Conservation (phyloP, 164 flowering plant species). For the Annona cherimola region DNA sequence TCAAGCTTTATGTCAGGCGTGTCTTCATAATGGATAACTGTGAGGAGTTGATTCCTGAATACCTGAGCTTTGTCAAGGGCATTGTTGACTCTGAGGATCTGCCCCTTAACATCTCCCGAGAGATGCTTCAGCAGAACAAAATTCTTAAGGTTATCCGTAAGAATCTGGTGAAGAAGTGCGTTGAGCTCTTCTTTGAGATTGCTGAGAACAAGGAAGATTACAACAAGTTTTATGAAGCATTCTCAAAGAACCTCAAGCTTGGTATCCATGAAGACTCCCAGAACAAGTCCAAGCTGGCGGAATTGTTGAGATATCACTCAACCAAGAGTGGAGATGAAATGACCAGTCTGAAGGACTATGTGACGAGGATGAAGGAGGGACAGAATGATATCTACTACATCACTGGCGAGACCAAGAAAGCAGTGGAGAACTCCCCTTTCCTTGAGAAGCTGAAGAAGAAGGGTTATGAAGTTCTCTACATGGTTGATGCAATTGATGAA, state of each 20-base stretch:
- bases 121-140: slow-evolving; percentile 22
- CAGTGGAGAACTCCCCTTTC: slow-evolving; percentile 30
- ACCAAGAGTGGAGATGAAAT: slow-evolving; percentile 48
- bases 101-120: slow-evolving; percentile 21
- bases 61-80: slow-evolving; percentile 26
- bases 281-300: slow-evolving; percentile 35
- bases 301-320: slow-evolving; percentile 30
- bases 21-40: slow-evolving; percentile 26
- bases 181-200: slow-evolving; percentile 31
- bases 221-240: slow-evolving; percentile 32
- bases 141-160: slow-evolving; percentile 32
- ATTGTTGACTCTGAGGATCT: slow-evolving; percentile 21
- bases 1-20: slow-evolving; percentile 22
- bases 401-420: slow-evolving; percentile 24
- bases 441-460: slow-evolving; percentile 26
- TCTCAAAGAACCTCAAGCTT: slow-evolving; percentile 33
- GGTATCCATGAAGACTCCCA: slow-evolving; percentile 38
- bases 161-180: slow-evolving; percentile 37
- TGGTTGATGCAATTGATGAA: slow-evolving; percentile 29
- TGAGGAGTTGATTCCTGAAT: slow-evolving; percentile 30
- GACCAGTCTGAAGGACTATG: slow-evolving; percentile 26
- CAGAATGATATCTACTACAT: slow-evolving; percentile 26
- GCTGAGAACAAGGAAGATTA: slow-evolving; percentile 25
- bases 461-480: slow-evolving; percentile 25
- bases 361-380: slow-evolving; percentile 28